A percentile compares a stretch with the other conserved stretches of the same genome.
Conservation (phyloP, 2,329 filamentous ascomycete genomes). For the Ploettnerulaceae sp. region DNA sequence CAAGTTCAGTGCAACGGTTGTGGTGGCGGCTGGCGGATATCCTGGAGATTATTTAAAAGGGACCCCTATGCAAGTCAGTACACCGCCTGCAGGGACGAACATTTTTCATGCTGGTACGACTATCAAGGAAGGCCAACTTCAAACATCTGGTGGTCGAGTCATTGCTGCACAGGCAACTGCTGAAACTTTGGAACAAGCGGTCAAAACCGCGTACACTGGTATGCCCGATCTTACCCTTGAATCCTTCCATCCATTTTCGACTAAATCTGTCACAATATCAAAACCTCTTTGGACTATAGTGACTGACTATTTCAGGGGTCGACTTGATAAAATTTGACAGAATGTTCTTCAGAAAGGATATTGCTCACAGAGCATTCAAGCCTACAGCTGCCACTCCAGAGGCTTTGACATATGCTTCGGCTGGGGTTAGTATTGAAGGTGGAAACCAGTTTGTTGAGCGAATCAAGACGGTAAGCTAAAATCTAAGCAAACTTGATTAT, state of each 20-base stretch:
- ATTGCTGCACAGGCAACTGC: slow-evolving; percentile 86
- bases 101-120: slow-evolving; percentile 93
- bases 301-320: slow-evolving; percentile 32
- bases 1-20: slow-evolving; percentile 81
- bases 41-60: slow-evolving; percentile 83
- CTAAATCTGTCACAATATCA: background rate
- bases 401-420: slow-evolving; percentile 82
- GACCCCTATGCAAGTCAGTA: slow-evolving; percentile 49
- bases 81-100: slow-evolving; percentile 50
- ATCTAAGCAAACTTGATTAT: background rate
- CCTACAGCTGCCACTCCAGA: slow-evolving; percentile 36
- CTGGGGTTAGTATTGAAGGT: slow-evolving; percentile 90
- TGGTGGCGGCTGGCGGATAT: slow-evolving; percentile 90
- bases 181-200: slow-evolving; percentile 71
- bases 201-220: slow-evolving; percentile 81
- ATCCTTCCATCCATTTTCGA: too few relatives aligned
- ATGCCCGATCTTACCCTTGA: background rate
- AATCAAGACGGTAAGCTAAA: slow-evolving; percentile 62
- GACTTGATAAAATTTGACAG: slow-evolving; percentile 62
- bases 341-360: slow-evolving; percentile 71
- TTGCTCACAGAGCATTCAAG: slow-evolving; percentile 72
- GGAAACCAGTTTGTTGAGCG: slow-evolving; percentile 88
- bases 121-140: slow-evolving; percentile 57
- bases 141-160: slow-evolving; percentile 81
- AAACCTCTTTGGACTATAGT: background rate